phyloP scores from a whole-genome alignment of 306 rosid species.

The Acacia acuminata region DNA sequence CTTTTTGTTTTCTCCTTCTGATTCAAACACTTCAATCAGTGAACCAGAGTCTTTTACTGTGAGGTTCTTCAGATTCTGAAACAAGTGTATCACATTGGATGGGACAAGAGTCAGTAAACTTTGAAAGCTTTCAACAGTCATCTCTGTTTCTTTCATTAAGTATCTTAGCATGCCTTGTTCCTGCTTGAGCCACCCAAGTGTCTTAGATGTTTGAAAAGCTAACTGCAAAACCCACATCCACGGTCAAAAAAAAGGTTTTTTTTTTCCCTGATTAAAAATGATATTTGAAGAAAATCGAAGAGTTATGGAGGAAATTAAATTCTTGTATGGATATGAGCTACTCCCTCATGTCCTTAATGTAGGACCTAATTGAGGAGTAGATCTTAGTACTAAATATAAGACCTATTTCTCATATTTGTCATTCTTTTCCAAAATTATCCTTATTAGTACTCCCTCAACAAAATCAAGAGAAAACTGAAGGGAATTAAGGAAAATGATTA shows the following conservation, averaged over 20 bases:
- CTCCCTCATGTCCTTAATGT: too few species aligned
- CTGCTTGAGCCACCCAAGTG: slow-evolving; percentile 24
- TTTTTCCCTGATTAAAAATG: not conserved
- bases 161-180: slow-evolving; percentile 9
- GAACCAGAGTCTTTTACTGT: slow-evolving; percentile 23
- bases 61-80: slow-evolving; percentile 29
- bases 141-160: slow-evolving; percentile 21
- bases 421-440: too few species aligned
- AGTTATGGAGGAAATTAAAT: not conserved
- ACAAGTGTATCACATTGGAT: slow-evolving; percentile 17
- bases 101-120: slow-evolving; percentile 26
- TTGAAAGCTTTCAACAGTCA: slow-evolving; percentile 15
- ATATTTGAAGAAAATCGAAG: not conserved
- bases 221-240: slow-evolving; percentile 13
- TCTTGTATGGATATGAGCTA: not conserved
- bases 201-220: slow-evolving; percentile 24
- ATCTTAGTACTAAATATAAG: too few species aligned
- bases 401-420: too few species aligned
- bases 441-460: too few species aligned
- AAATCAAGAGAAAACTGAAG: too few species aligned
- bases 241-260: not conserved
- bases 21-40: slow-evolving; percentile 25
- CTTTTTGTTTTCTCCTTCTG: slow-evolving; percentile 10
- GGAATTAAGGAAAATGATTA: too few species aligned
- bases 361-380: too few species aligned